These are phyloP conservation scores for Carex pumila DNA, from an alignment of 176 grass and related monocot genomes.

Conservation along the genomic window DNA sequence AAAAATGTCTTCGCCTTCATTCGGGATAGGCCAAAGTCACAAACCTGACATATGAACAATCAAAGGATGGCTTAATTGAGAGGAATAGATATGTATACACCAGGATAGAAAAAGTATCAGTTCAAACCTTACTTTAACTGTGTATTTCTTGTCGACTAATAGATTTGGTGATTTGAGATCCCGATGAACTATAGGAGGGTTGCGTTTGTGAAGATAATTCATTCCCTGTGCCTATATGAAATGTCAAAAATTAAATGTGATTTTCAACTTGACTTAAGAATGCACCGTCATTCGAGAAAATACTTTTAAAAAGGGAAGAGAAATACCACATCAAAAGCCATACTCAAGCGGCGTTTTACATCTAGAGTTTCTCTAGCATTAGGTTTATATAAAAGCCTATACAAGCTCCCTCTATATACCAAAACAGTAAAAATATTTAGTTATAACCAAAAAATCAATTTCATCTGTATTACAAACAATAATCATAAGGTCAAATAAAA, in stretches of 20 bases:
- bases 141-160: conserved; percentile 80
- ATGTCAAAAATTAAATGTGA: neutral
- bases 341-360: conserved; percentile 51
- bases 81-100: conserved; percentile 3
- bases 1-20: conserved; percentile 87
- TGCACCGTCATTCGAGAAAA: neutral
- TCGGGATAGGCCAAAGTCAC: conserved; percentile 80
- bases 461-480: neutral
- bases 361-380: conserved; percentile 58
- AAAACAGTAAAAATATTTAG: conserved; percentile 2
- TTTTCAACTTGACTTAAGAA: conserved; percentile 3
- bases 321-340: conserved; percentile 89
- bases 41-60: conserved; percentile 37
- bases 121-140: conserved; percentile 59
- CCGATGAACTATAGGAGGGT: conserved; percentile 84
- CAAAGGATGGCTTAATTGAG: neutral
- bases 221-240: conserved; percentile 66
- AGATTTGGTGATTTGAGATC: conserved; percentile 84
- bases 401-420: conserved; percentile 69
- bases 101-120: neutral
- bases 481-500: neutral
- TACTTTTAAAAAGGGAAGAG: conserved; percentile 3
- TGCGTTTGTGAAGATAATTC: conserved; percentile 89
- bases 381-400: conserved; percentile 55
- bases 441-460: neutral